Conservation (phyloP, 805 yeast genomes). For the Kazachstania bromeliacearum region DNA sequence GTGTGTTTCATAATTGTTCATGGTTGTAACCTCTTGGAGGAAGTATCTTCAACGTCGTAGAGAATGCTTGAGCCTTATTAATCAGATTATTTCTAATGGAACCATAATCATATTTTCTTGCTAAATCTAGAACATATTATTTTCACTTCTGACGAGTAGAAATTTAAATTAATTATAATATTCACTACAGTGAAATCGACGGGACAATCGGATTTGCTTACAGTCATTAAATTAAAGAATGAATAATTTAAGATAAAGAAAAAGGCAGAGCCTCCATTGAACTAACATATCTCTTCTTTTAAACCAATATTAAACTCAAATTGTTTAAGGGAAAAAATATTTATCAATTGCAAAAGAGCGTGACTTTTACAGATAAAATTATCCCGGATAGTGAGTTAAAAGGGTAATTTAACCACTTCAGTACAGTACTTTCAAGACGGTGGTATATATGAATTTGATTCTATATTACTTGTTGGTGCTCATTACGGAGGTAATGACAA, state of each 20-base stretch:
- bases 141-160: too few relatives aligned
- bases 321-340: too few relatives aligned
- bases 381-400: slow-evolving; percentile 20
- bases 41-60: too few relatives aligned
- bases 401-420: slow-evolving; percentile 20
- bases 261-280: slow-evolving; percentile 69
- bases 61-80: too few relatives aligned
- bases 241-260: slow-evolving; percentile 80
- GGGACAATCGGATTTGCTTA: not conserved
- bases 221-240: slow-evolving; percentile 42
- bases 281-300: slow-evolving; percentile 33
- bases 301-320: slow-evolving; percentile 29
- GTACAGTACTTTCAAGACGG: slow-evolving; percentile 21
- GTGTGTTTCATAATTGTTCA: too few relatives aligned
- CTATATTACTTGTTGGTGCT: slow-evolving; percentile 24
- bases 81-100: too few relatives aligned
- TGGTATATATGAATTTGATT: slow-evolving; percentile 22
- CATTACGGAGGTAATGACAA: slow-evolving; percentile 3
- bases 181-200: too few relatives aligned
- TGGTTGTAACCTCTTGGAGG: too few relatives aligned
- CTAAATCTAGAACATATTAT: too few relatives aligned
- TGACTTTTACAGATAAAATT: slow-evolving; percentile 18
- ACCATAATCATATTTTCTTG: too few relatives aligned
- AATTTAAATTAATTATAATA: too few relatives aligned
- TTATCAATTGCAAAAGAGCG: slow-evolving; percentile 12